Percentiles rank a stretch among this genome's conserved stretches.
Conservation (phyloP, 768 basidiomycete genomes). For the Suillus hirtellus region DNA sequence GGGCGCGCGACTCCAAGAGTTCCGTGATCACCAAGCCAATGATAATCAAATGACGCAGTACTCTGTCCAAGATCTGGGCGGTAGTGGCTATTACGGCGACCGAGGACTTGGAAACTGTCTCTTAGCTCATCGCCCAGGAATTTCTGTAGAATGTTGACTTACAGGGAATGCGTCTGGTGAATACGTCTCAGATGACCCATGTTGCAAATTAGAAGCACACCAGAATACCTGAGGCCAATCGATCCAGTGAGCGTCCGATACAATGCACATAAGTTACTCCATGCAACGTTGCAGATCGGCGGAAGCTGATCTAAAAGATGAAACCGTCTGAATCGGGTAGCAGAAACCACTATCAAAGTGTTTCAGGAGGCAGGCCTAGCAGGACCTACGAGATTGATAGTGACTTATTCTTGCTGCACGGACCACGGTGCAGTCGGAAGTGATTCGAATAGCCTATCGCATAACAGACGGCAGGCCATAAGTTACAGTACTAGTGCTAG, state of each 20-base stretch:
- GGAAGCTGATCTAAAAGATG: background rate
- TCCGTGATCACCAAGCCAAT: no score
- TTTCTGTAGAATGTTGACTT: no score
- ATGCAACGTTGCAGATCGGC: constrained; percentile 6
- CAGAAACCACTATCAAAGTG: background rate
- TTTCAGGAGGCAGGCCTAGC: background rate
- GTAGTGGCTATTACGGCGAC: no score
- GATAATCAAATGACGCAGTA: no score
- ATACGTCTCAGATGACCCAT: background rate
- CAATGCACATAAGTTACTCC: background rate
- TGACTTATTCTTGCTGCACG: background rate
- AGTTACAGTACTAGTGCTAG: background rate
- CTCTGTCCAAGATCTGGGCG: no score
- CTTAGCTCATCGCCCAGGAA: no score
- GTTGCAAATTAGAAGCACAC: background rate
- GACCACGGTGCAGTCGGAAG: no score
- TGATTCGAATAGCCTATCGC: background rate
- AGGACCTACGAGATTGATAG: background rate
- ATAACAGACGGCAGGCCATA: background rate
- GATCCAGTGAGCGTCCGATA: background rate
- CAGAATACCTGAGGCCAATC: background rate
- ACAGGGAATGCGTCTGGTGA: background rate
- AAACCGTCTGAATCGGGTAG: background rate
- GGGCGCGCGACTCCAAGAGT: no score
- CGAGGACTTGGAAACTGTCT: no score